Base-by-base conservation (phyloP, 2,329 filamentous ascomycete species). In the Penicillium italicum region DNA sequence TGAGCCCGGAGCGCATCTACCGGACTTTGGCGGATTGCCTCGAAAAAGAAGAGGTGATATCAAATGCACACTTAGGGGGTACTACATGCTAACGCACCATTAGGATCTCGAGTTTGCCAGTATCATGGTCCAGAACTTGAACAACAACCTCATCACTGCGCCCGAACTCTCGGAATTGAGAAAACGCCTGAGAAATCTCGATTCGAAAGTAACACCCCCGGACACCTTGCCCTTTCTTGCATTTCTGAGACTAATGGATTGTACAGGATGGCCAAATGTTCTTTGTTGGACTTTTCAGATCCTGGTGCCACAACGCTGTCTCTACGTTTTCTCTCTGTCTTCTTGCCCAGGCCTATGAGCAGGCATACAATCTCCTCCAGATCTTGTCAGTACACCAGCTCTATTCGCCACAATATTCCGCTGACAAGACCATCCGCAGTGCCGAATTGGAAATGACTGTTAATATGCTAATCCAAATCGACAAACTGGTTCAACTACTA, bases 121-220 rank as follows among this genome's bases (percentile, higher is more conserved):
- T 70, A 97, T 99, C 66, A 99, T 99, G 94, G 91, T 99, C 30
- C 94, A 99, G 72, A 97, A 97, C 67, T 81, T 99, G 50, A 99
- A 99, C 77, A 99, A 99, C 74, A 99, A 99, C 67, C 85, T 99
- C 52, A 97, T 99, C 62, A 99, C 95, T 1, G 94, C 95, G 0
- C 94, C 95, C 0, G 92, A 99, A 73, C 79, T 99, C 30, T 86
- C 90, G 1, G 95, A 97, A 65, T 80, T 99, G 60, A 85, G 94
- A 43, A 97, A 96, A 72, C 82, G 94, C 41, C 78, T 99, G 48
- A 83, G 94, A 33, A 99, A 96, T 65, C 79, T 97, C 1, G 94
- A 99, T 72, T 91, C 88, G 10, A 92, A 86, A 76, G 88, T 88
- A 76, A 40, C 26, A 9, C 10, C 61, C n/a, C 11, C 16, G 38